Percentiles rank a stretch among this genome's conserved stretches.
Evolutionary conservation across 1,284 basidiomycete species (phyloP).

Genomic region (Meira nashicola): DNA sequence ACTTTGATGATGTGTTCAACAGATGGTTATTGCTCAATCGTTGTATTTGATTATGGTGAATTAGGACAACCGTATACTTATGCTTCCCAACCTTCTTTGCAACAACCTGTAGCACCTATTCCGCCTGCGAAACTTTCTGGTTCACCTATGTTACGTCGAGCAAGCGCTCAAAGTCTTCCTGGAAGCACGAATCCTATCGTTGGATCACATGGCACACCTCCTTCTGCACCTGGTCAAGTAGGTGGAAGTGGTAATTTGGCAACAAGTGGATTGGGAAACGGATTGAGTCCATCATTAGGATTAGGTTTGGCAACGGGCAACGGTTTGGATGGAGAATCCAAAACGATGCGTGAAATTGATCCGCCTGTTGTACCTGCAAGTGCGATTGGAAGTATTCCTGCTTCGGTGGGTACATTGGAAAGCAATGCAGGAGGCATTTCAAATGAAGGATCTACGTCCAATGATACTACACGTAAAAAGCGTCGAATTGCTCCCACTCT

Average conservation of each 20-base stretch:
- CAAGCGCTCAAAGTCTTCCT: constrained; percentile 18
- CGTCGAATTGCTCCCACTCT: too few relatives aligned
- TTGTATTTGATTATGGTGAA: constrained; percentile 74
- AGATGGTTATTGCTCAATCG: constrained; percentile 94
- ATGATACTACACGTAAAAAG: too few relatives aligned
- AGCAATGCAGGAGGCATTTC: neutral
- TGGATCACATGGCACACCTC: neutral
- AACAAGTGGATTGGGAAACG: constrained; percentile 5
- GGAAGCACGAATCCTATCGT: constrained; percentile 21
- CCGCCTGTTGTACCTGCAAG: neutral
- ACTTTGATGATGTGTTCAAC: constrained; percentile 83
- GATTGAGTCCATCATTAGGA: neutral
- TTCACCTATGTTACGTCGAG: constrained; percentile 1
- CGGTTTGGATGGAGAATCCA: too few relatives aligned
- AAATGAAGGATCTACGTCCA: neutral
- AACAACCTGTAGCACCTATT: constrained; percentile 15
- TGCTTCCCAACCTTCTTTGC: constrained; percentile 33
- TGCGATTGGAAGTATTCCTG: constrained; percentile 13
- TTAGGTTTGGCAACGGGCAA: too few relatives aligned
- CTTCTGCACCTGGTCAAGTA: constrained; percentile 20
- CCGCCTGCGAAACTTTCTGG: neutral
- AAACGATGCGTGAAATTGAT: too few relatives aligned
- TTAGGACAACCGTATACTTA: constrained; percentile 63
- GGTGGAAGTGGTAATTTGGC: constrained; percentile 18
- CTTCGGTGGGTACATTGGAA: constrained; percentile 1